Evolutionary conservation across 2,329 filamentous ascomycete species (phyloP), one percentile per base, ranked within the genome.

Genomic region (Apiospora aurea): DNA sequence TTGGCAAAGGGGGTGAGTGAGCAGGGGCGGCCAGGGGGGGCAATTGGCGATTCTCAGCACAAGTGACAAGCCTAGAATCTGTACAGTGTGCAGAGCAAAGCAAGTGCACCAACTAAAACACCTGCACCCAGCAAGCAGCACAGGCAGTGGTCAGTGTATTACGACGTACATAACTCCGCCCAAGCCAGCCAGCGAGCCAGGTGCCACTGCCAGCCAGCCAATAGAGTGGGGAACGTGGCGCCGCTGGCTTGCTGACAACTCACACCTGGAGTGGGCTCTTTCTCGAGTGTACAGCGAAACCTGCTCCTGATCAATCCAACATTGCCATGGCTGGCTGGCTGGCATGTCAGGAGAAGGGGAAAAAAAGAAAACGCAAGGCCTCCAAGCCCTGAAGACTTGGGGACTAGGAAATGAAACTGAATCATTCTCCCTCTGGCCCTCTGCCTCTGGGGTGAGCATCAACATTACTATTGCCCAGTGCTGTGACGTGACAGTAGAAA

Each of bases 141-240:
- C 41, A 26, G 26, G 29, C 66, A 38, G 24, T n/a, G 41, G 26
- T 46, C 66, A 38, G 24, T n/a, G 41, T 24, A 68, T 26, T 68
- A 44, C 66, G 41, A 68, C 57, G 57, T 64, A 64, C 29, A 64
- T 64, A 64, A 64, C 57, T 64, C 57, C 57, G 57, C 57, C 57
- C 29, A 57, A 61, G 18, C 49, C 49, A 21, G 29, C 51, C 7
- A 38, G 7, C 7, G 16, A 38, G n/a, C n/a, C n/a, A n/a, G n/a
- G n/a, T n/a, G n/a, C n/a, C n/a, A n/a, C n/a, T 16, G 26, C 53
- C 29, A 41, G 57, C 57, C 57, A 41, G 57, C 34, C 29, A 41
- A 29, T n/a, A 8, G 34, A 64, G 57, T 64, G 57, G 57, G n/a
- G 57, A 41, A 1, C 16, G 13, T 41, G 57, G 57, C 29, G 34